Evolutionary conservation across 208 protist genomes (phyloP), one percentile per base, ranked within the genome.

Genomic region (Leishmania amazonensis): DNA sequence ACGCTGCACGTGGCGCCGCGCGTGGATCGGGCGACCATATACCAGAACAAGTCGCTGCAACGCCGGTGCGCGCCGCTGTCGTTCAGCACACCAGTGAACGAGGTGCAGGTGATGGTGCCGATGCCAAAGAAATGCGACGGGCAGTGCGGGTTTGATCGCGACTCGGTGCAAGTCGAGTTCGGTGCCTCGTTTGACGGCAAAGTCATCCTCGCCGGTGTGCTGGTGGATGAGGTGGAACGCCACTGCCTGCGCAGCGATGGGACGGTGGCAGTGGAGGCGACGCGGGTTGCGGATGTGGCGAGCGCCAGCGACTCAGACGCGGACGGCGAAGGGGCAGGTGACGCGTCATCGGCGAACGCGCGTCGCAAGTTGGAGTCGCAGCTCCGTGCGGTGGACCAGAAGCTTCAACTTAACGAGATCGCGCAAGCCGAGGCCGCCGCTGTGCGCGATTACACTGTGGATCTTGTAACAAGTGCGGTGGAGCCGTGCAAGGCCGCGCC

Each of bases 51-150:
- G 77, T 85, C 81, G 24, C 81, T 79, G 15, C 77, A 81, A 51
- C 81, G 81, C 13, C 72, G 81, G 7, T 76, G 75, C 51, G 81
- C 81, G 49, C 81, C 81, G 49, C 76, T 85, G 58, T 81, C 81
- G 11, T 85, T 85, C 70, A 75, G 42, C 6, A 54, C 76, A 58
- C 70, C 77, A 58, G 51, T 85, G 72, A 64, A 58, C 53, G 81
- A 85, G 54, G 81, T 85, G 71, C 81, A 81, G 64, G 81, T 85
- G 49, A 81, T 85, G 77, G 81, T 85, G 81, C 81, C 81, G 60
- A 73, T 85, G 77, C 81, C 81, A 15, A 5, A 67, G 38, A 47
- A 40, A 21, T 47, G 31, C n/a, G 2, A 24, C 54, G 75, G 21
- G 57, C 76, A 65, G 54, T 45, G 40, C 51, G 77, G 68, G 45